Percentiles rank a stretch among this genome's conserved stretches.
phyloP scores from a whole-genome alignment of 1,139 yeast species.

The Suhomyces anneliseae region DNA sequence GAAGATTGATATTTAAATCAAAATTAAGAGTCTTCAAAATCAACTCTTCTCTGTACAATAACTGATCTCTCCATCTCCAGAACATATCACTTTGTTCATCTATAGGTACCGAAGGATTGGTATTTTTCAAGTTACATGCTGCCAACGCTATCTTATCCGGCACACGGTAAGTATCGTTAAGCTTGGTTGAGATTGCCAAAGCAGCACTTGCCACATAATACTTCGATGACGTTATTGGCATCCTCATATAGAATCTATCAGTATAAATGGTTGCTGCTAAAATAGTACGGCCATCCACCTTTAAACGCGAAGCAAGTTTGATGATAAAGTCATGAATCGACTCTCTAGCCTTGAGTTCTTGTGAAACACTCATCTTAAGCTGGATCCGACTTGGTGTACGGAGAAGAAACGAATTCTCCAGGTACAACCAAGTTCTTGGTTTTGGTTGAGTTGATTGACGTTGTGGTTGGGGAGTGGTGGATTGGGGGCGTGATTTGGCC shows the following conservation, averaged over 20 bases:
- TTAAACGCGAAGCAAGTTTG: slow-evolving; percentile 36
- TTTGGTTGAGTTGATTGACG: not conserved
- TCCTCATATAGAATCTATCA: slow-evolving; percentile 43
- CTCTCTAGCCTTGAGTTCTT: slow-evolving; percentile 41
- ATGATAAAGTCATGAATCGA: slow-evolving; percentile 43
- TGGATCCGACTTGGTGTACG: slow-evolving; percentile 33
- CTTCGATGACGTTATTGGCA: slow-evolving; percentile 46
- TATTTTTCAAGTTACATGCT: slow-evolving; percentile 37
- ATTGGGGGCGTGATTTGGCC: not conserved
- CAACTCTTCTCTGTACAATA: slow-evolving; percentile 45
- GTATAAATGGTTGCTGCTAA: slow-evolving; percentile 45
- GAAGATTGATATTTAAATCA: slow-evolving; percentile 41
- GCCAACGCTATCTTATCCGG: slow-evolving; percentile 46
- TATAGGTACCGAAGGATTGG: slow-evolving; percentile 27
- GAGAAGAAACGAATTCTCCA: slow-evolving; percentile 31
- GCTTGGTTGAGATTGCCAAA: slow-evolving; percentile 43
- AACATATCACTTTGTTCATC: slow-evolving; percentile 45
- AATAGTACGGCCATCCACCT: slow-evolving; percentile 46
- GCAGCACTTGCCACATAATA: slow-evolving; percentile 51
- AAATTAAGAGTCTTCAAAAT: slow-evolving; percentile 41
- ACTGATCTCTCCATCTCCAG: slow-evolving; percentile 51
- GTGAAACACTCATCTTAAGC: slow-evolving; percentile 22
- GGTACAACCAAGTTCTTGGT: slow-evolving; percentile 34
- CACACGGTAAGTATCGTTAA: slow-evolving; percentile 44
- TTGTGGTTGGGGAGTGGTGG: not conserved